Evolutionary conservation across 2,329 filamentous ascomycete species (phyloP), one percentile per base, ranked within the genome.

Genomic region (Pseudogymnoascus sp.): DNA sequence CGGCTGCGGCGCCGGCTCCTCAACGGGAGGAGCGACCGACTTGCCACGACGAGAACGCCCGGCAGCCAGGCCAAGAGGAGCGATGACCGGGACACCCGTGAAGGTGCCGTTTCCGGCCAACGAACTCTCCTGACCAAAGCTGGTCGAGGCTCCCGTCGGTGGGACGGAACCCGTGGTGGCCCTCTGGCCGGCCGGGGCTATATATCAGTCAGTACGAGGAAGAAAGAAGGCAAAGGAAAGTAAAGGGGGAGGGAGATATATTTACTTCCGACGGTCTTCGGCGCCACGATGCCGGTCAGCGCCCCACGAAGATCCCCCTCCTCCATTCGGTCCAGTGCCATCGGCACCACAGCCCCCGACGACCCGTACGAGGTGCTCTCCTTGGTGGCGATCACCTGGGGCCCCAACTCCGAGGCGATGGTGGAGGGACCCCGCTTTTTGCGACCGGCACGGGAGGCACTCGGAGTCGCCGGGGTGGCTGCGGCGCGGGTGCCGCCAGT

Each of bases 321-420:
- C 49, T 55, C 49, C 49, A 55, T 29, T 33, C 26, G 33, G 49
- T 33, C 14, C 49, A 55, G 49, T 55, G 49, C 49, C 49, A 55
- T 55, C 29, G 49, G 49, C 49, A 55, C 49, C 49, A 55, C 49
- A 19, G 49, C 49, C n/a, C n/a, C 49, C 26, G 49, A 55, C 19
- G 61, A 33, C 43, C 61, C 61, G 38, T 62, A 62, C 4, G 61
- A 33, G 37, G 61, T 62, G 21, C 61, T 62, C 61, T 59, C 61
- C 43, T 39, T 41, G 16, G 33, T 35, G 55, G 43, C 10, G 33
- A 62, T 35, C 49, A 33, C 26, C 29, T 55, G 49, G 29, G 49
- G 6, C 3, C 49, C 49, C 49, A 55, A 55, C 49, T 55, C 49
- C 49, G 49, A 55, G 10, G 49, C 49, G 16, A 55, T 33, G 49